phyloP scores from a whole-genome alignment of 371 early-diverging fungal species.

The Actinomortierella ambigua region DNA sequence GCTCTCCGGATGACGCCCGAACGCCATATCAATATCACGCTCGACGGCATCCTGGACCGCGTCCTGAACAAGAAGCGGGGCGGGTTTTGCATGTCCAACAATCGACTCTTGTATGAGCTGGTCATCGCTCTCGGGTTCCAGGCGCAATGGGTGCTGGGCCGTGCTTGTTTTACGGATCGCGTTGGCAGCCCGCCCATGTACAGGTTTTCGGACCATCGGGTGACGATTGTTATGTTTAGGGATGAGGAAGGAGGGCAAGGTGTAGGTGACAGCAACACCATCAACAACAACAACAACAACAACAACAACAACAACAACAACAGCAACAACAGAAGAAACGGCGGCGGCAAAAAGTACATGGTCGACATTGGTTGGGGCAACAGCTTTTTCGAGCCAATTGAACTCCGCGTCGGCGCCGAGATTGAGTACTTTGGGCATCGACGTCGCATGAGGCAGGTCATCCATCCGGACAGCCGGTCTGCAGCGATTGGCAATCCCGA shows the following conservation, averaged over 20 bases:
- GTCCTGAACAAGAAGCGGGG: slow-evolving; percentile 21
- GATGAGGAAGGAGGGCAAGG: no score
- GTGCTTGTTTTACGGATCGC: slow-evolving; percentile 14
- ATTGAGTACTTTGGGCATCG: slow-evolving; percentile 22
- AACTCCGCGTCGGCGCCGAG: slow-evolving; percentile 9
- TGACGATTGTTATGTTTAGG: slow-evolving; percentile 15
- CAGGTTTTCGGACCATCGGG: slow-evolving; percentile 10
- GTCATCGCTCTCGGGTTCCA: slow-evolving; percentile 14
- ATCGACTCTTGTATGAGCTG: slow-evolving; percentile 14
- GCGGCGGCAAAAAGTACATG: slow-evolving; percentile 16
- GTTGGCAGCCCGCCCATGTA: slow-evolving; percentile 6
- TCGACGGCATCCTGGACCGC: slow-evolving; percentile 23
- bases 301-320: no score
- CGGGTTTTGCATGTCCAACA: slow-evolving; percentile 32
- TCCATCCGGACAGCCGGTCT: slow-evolving; percentile 8
- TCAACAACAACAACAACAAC: no score
- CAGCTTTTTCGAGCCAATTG: slow-evolving; percentile 9
- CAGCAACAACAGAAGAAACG: no score
- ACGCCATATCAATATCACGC: slow-evolving; percentile 17
- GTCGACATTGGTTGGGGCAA: slow-evolving; percentile 24
- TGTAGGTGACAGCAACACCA: no score
- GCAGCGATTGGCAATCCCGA: slow-evolving; percentile 11
- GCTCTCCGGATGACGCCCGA: slow-evolving; percentile 14
- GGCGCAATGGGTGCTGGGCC: slow-evolving; percentile 14
- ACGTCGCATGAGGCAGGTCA: slow-evolving; percentile 9